phyloP scores from a whole-genome alignment of 2,329 filamentous ascomycete species.

The Berkeleyomyces basicola region DNA sequence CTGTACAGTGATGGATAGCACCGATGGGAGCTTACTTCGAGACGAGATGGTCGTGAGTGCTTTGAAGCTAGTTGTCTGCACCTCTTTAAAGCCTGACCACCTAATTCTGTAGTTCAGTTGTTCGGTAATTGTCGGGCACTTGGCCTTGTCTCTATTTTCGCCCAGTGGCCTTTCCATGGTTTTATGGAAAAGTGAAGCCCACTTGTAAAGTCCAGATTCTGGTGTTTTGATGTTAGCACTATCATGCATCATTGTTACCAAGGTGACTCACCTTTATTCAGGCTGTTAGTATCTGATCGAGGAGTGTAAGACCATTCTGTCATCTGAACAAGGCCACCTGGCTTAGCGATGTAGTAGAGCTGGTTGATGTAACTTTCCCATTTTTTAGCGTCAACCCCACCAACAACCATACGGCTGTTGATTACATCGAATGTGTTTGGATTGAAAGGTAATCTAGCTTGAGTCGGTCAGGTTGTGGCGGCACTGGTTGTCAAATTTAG shows the following conservation, averaged over 20 bases:
- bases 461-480: background rate
- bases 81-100: too few relatives aligned
- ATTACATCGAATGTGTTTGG: conserved; percentile 65
- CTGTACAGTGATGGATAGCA: background rate
- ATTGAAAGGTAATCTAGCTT: conserved; percentile 45
- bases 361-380: conserved; percentile 67
- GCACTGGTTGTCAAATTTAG: background rate
- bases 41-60: background rate
- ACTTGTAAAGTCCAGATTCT: conserved; percentile 38
- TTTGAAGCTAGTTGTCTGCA: too few relatives aligned
- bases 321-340: conserved; percentile 74
- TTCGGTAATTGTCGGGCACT: too few relatives aligned
- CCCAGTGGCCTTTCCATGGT: too few relatives aligned
- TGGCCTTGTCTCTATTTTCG: too few relatives aligned
- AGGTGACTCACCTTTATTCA: conserved; percentile 39
- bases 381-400: conserved; percentile 53
- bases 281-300: conserved; percentile 70
- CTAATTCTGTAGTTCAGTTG: too few relatives aligned
- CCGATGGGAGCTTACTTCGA: background rate
- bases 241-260: background rate
- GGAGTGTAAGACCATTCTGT: conserved; percentile 75
- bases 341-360: conserved; percentile 53
- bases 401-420: conserved; percentile 57
- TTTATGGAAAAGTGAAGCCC: conserved; percentile 30
- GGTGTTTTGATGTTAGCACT: background rate